Evolutionary conservation across 192 early-diverging fungal genomes (phyloP).

Genomic region (Gamsiella multidivaricata): DNA sequence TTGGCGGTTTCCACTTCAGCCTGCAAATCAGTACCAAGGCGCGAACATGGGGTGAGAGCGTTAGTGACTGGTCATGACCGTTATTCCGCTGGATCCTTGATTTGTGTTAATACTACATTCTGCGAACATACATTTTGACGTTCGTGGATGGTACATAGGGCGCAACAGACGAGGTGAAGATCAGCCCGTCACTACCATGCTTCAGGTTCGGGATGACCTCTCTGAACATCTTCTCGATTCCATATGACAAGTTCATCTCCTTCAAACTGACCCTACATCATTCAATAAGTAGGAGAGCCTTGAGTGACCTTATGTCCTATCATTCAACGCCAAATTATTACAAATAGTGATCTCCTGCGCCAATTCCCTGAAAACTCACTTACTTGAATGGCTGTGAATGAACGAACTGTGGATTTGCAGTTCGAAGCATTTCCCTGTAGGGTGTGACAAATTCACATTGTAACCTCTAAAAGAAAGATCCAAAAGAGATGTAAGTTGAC

Average conservation of each 20-base stretch:
- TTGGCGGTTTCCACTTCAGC: slow-evolving; percentile 88
- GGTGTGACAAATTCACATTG: slow-evolving; percentile 72
- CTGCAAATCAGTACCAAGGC: slow-evolving; percentile 60
- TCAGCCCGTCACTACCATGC: slow-evolving; percentile 80
- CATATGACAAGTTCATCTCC: slow-evolving; percentile 74
- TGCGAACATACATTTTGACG: slow-evolving; percentile 67
- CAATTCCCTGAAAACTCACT: slow-evolving; percentile 4
- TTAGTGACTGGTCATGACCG: no score
- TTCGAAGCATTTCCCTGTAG: slow-evolving; percentile 62
- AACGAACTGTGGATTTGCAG: slow-evolving; percentile 64
- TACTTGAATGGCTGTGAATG: slow-evolving; percentile 52
- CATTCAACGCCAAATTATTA: no score
- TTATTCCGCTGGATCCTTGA: no score
- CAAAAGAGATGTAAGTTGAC: slow-evolving; percentile 19
- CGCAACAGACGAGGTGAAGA: slow-evolving; percentile 73
- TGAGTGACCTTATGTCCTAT: no score
- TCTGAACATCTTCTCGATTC: slow-evolving; percentile 63
- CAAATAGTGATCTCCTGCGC: background rate
- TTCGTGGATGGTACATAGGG: slow-evolving; percentile 77
- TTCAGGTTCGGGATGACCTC: slow-evolving; percentile 68
- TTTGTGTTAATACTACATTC: no score
- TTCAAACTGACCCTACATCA: slow-evolving; percentile 71
- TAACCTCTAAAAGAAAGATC: slow-evolving; percentile 67
- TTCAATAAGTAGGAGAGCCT: no score
- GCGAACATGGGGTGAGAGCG: no score